Conservation (phyloP, 176 grass and related monocot species). For the Carex scoparia region DNA sequence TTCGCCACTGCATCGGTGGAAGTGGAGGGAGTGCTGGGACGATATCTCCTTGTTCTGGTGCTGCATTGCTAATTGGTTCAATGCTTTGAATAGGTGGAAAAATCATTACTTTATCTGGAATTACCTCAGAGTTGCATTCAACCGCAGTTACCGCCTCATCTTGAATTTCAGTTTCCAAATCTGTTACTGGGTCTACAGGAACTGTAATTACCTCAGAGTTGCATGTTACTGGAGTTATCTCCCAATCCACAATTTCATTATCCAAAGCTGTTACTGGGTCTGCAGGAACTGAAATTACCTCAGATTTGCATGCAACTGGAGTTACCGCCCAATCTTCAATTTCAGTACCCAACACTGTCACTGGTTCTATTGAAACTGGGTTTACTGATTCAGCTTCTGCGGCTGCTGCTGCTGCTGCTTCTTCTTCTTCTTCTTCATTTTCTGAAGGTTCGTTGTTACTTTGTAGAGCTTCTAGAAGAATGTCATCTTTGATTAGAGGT, state of each 20-base stretch:
- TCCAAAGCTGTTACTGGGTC: neutral
- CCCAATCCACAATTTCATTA: neutral
- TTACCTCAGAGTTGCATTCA: neutral
- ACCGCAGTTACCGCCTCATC: neutral
- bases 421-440: neutral
- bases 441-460: neutral
- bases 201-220: neutral
- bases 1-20: slow-evolving; percentile 56
- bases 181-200: neutral
- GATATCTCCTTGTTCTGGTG: slow-evolving; percentile 31
- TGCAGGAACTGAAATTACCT: neutral
- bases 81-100: neutral
- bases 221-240: neutral
- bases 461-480: neutral
- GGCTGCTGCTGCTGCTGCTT: neutral
- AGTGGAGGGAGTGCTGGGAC: slow-evolving; percentile 51
- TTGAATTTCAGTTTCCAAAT: neutral
- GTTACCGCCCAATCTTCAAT: neutral
- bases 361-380: neutral
- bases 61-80: neutral
- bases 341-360: neutral
- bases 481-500: neutral
- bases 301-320: neutral
- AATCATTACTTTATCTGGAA: neutral
- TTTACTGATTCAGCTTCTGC: too few relatives aligned